Base-by-base conservation (phyloP, 2,329 filamentous ascomycete genomes). In the Tricladium varicosporioides region DNA sequence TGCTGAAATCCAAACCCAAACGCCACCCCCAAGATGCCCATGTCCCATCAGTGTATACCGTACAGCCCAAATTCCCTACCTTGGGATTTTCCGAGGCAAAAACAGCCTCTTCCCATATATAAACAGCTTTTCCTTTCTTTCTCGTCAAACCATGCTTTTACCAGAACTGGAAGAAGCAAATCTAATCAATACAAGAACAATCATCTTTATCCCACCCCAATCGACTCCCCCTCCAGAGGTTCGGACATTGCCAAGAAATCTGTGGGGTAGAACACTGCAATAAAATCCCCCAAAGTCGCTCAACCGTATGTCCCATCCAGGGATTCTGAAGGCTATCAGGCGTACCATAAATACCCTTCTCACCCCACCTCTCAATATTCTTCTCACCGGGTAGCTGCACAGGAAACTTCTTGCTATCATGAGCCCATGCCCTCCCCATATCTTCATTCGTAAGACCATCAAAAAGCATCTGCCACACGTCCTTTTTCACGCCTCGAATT, bases 251-350 rank as follows among this genome's bases (percentile, higher is more conserved):
- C 67, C 67, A 69, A n/a, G 66, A 66, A 50, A 69, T 61, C 27
- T 62, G 54, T 36, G 50, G 57, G 18, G 32, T 59, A 53, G 58
- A 62, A 51, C 72, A 75, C 56, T 71, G 68, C 61, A 75, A 60
- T 44, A 74, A 53, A 5, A 67, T 60, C 9, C 64, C 68, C 73
- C 72, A 75, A n/a, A 74, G 54, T 45, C 72, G 65, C 63, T 74
- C 73, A 42, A 75, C 36, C 14, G 72, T 71, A 45, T 67, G 67
- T 2, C 72, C 73, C 32, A 73, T 63, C 32, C 64, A 65, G 5
- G 73, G 73, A 19, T 57, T 62, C 52, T 68, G 65, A 48, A 72
- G 40, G 22, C 49, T 62, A 60, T 69, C 67, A 9, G 16, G n/a
- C 19, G 51, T 16, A 1, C 62, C 63, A 50, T 62, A 65, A 1